phyloP scores from a whole-genome alignment of 148 eudicot species.

The Rhododendron williamsianum region DNA sequence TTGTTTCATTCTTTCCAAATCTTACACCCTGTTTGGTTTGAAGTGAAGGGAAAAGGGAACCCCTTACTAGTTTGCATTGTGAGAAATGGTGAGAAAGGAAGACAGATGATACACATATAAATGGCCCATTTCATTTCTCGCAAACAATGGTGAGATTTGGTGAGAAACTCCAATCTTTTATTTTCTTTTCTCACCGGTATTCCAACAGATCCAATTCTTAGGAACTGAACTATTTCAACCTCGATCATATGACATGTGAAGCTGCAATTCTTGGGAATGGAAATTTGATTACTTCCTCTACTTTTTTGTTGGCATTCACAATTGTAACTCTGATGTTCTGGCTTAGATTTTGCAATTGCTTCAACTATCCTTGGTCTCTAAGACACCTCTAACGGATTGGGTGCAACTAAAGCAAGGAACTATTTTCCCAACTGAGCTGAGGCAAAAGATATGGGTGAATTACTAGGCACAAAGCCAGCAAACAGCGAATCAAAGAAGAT shows the following conservation, averaged over 20 bases:
- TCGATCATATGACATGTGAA: not conserved
- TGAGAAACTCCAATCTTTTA: not conserved
- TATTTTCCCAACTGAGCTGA: not conserved
- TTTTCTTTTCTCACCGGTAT: not conserved
- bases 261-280: not conserved
- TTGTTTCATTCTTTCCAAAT: not conserved
- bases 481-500: not conserved
- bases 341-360: not conserved
- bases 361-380: not conserved
- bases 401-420: not conserved
- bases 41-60: not conserved
- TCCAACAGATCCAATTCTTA: not conserved
- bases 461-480: not conserved
- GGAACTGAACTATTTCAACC: not conserved
- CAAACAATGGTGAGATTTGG: not conserved
- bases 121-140: not conserved
- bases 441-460: not conserved
- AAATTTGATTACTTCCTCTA: not conserved
- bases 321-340: not conserved
- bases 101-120: not conserved
- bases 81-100: not conserved
- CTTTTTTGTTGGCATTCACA: not conserved
- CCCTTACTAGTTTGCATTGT: not conserved
- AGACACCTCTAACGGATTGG: not conserved
- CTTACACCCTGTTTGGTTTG: not conserved